phyloP scores from a whole-genome alignment of 2,329 filamentous ascomycete species.

The Microsporum canis region DNA sequence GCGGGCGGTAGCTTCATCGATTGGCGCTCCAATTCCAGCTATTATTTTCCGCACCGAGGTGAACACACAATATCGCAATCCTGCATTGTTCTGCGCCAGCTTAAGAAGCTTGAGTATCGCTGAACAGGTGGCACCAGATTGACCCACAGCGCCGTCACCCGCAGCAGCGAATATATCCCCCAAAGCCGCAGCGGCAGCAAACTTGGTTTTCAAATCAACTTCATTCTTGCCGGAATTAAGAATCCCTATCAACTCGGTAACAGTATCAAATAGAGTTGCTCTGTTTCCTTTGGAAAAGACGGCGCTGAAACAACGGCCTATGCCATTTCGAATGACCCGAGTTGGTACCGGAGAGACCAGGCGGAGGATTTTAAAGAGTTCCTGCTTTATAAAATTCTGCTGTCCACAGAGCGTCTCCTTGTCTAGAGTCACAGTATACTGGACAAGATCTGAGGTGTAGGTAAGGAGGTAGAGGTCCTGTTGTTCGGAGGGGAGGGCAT shows the following conservation, averaged over 20 bases:
- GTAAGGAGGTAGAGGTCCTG: conserved; percentile 89
- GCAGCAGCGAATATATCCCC: conserved; percentile 85
- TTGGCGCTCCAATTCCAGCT: conserved; percentile 59
- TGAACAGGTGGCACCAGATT: conserved; percentile 63
- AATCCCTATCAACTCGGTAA: conserved; percentile 72
- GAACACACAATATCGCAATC: conserved; percentile 68
- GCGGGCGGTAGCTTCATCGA: conserved; percentile 75
- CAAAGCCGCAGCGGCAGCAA: conserved; percentile 76
- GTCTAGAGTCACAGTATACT: conserved; percentile 61
- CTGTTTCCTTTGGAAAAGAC: conserved; percentile 78
- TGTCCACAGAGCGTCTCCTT: conserved; percentile 74
- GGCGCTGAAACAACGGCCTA: conserved; percentile 72
- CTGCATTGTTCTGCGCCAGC: conserved; percentile 64
- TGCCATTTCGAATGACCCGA: conserved; percentile 76
- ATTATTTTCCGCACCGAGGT: conserved; percentile 63
- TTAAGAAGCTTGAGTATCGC: conserved; percentile 71
- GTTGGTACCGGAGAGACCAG: conserved; percentile 71
- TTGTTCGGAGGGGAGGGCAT: conserved; percentile 81
- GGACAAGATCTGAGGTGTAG: conserved; percentile 70
- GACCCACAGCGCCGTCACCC: conserved; percentile 79
- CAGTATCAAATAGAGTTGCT: conserved; percentile 84
- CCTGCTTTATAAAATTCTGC: conserved; percentile 85
- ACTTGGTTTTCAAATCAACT: conserved; percentile 64
- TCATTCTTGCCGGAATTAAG: conserved; percentile 66
- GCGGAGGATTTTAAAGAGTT: conserved; percentile 85